phyloP scores from a whole-genome alignment of 2,329 filamentous ascomycete species.

The Colletotrichum sidae region DNA sequence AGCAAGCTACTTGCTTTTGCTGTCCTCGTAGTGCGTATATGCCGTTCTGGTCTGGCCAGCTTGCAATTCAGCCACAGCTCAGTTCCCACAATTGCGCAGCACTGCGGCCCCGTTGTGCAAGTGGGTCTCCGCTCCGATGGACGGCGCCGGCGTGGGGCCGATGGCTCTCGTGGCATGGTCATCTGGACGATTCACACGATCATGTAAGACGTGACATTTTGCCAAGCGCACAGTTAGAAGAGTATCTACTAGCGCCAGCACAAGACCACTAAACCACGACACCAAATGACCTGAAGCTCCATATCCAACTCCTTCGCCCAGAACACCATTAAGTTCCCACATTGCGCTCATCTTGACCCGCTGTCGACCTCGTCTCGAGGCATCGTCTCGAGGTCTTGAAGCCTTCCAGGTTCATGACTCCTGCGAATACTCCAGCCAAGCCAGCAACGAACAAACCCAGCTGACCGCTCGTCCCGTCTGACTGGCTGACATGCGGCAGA shows the following conservation, averaged over 20 bases:
- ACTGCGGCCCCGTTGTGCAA: slow-evolving; percentile 10
- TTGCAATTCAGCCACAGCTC: not conserved
- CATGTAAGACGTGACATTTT: not conserved
- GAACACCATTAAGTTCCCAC: slow-evolving; percentile 1
- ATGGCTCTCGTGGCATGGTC: not conserved
- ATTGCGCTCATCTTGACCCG: not conserved
- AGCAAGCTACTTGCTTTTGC: not conserved
- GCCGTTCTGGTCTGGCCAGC: not conserved
- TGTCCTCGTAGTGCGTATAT: not conserved
- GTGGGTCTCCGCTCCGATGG: slow-evolving; percentile 14
- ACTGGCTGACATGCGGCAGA: slow-evolving; percentile 28
- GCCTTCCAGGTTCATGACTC: slow-evolving; percentile 3
- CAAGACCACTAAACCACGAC: not conserved
- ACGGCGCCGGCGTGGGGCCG: slow-evolving; percentile 29
- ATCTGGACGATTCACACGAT: not conserved
- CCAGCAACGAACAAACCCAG: not conserved
- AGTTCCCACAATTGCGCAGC: not conserved
- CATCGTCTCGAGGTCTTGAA: slow-evolving; percentile 11
- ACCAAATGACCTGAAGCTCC: not conserved
- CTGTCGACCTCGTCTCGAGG: slow-evolving; percentile 15
- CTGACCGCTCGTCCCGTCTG: slow-evolving; percentile 23
- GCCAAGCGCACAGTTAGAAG: not conserved
- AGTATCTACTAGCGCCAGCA: not conserved
- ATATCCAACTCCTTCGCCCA: slow-evolving; percentile 11
- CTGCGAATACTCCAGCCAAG: slow-evolving; percentile 7